Evolutionary conservation across 164 flowering plant genomes (phyloP).

Genomic region (Magnolia officinalis): DNA sequence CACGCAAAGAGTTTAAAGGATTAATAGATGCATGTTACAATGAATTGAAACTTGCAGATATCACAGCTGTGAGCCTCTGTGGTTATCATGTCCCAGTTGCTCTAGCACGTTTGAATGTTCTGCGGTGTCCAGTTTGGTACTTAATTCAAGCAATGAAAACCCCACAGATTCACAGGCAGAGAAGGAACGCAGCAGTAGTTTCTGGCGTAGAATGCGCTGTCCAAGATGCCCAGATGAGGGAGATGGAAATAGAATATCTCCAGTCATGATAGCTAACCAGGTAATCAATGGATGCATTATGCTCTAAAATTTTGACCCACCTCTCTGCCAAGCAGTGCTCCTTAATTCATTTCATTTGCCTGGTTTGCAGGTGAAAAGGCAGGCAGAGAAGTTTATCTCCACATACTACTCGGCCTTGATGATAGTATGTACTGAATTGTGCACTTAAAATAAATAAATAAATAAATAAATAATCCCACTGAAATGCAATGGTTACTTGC

Average conservation of each 20-base stretch:
- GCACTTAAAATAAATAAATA: no score
- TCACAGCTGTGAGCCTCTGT: constrained; percentile 71
- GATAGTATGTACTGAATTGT: constrained; percentile 45
- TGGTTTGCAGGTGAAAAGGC: constrained; percentile 73
- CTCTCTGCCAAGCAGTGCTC: not conserved
- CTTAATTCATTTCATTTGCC: not conserved
- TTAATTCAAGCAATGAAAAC: constrained; percentile 29
- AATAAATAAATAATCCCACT: not conserved
- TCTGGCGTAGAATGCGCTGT: constrained; percentile 71
- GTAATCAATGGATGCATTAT: constrained; percentile 29
- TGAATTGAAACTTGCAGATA: constrained; percentile 52
- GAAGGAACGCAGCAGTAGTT: constrained; percentile 27
- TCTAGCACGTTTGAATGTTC: constrained; percentile 75
- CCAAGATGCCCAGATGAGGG: constrained; percentile 76
- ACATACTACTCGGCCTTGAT: constrained; percentile 69
- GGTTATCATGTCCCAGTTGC: constrained; percentile 87
- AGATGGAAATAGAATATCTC: constrained; percentile 54
- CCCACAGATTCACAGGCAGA: constrained; percentile 23
- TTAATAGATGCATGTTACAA: constrained; percentile 2
- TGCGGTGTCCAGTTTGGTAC: constrained; percentile 47
- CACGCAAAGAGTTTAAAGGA: not conserved
- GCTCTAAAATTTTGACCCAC: not conserved
- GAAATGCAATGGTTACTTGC: not conserved
- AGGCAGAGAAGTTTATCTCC: constrained; percentile 73
- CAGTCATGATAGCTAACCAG: constrained; percentile 84